Percentiles rank a stretch among this genome's conserved stretches.
Evolutionary conservation across 2,329 filamentous ascomycete genomes (phyloP).

Genomic region (Colletotrichum kahawae): DNA sequence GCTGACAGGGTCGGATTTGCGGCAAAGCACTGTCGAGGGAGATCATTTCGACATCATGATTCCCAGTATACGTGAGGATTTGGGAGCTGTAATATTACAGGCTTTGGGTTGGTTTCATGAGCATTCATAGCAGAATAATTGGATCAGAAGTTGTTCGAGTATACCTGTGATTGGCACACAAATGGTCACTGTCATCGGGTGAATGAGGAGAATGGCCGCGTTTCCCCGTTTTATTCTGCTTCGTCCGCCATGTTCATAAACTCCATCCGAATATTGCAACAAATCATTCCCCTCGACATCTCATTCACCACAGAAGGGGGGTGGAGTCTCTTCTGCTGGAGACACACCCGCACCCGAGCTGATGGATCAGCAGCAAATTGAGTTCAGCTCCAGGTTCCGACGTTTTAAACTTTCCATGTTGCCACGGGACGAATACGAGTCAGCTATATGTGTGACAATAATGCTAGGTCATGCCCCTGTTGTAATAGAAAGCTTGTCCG

Average conservation of each 20-base stretch:
- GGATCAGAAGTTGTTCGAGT: not conserved
- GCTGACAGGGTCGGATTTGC: not conserved
- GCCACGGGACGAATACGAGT: not conserved
- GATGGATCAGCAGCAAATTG: not conserved
- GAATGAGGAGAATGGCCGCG: no score
- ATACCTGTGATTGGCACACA: fast-evolving
- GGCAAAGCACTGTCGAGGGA: not conserved
- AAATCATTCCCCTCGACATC: fast-evolving
- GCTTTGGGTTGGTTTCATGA: not conserved
- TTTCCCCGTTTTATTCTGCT: not conserved
- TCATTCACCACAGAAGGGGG: not conserved
- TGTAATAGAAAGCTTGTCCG: not conserved
- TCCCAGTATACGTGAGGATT: not conserved
- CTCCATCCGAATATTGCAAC: not conserved
- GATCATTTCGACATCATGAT: not conserved
- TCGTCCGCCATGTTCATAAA: fast-evolving
- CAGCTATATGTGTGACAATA: not conserved
- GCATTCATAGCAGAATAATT: not conserved
- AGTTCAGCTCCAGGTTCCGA: not conserved
- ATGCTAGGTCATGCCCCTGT: not conserved
- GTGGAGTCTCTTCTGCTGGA: not conserved
- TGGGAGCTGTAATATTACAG: not conserved
- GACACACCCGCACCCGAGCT: not conserved
- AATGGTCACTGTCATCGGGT: fast-evolving
- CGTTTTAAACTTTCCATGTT: not conserved